Percentiles rank a stretch among this genome's conserved stretches.
These are phyloP conservation scores for Aspergillus chevalieri DNA, from an alignment of 2,329 filamentous ascomycete genomes.

Conservation along the genomic window DNA sequence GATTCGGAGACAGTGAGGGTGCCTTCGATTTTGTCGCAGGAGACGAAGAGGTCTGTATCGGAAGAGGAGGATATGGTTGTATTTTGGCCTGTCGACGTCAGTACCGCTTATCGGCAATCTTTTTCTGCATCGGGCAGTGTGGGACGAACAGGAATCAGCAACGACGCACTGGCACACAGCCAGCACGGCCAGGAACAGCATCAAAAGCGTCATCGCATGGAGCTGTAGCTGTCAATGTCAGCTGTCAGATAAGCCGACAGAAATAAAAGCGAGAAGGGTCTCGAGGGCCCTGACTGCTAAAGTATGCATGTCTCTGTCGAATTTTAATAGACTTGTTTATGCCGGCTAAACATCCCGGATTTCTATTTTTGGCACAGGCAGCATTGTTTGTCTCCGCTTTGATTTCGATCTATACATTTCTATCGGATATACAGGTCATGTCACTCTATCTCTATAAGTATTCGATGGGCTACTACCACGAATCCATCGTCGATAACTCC, in stretches of 20 bases:
- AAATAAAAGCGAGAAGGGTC: not conserved
- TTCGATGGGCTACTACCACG: slow-evolving; percentile 1
- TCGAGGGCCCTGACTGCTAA: not conserved
- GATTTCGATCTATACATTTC: not conserved
- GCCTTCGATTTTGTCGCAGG: slow-evolving; percentile 36
- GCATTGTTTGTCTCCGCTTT: slow-evolving; percentile 5
- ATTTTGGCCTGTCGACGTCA: slow-evolving; percentile 10
- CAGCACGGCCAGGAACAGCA: not conserved
- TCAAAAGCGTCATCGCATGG: not conserved
- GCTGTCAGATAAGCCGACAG: too few species aligned
- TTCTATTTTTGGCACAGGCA: not conserved
- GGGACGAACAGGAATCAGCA: not conserved
- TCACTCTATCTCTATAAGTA: not conserved
- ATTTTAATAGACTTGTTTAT: slow-evolving; percentile 28
- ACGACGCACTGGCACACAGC: not conserved
- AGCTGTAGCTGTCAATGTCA: too few species aligned
- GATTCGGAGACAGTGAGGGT: slow-evolving; percentile 35
- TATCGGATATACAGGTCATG: slow-evolving; percentile 1
- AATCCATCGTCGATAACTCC: slow-evolving; percentile 18
- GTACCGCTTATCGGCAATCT: not conserved
- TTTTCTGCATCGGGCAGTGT: not conserved
- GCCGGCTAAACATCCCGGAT: not conserved
- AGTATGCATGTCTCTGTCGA: not conserved
- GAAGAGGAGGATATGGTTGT: slow-evolving; percentile 37
- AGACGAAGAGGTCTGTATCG: slow-evolving; percentile 25